Evolutionary conservation across 177 flowering plant species (phyloP).

Genomic region (Vitis hybrid): DNA sequence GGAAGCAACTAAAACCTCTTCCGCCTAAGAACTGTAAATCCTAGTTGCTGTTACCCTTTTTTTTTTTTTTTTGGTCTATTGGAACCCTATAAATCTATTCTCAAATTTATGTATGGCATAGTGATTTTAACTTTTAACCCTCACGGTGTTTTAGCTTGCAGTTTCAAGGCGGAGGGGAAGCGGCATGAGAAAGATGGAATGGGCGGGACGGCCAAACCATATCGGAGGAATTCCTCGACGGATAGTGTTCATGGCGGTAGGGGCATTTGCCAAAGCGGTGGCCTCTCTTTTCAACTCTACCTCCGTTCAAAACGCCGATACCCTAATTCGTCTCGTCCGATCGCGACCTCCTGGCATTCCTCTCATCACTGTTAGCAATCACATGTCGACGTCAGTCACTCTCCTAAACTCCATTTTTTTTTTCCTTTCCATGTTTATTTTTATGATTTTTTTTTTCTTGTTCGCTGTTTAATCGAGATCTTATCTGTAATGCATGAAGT

Average conservation of each 20-base stretch:
- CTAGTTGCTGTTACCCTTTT: too few species aligned
- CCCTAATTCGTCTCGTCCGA: slow-evolving; percentile 61
- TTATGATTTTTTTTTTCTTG: background rate
- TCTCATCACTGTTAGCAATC: slow-evolving; percentile 90
- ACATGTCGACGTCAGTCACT: slow-evolving; percentile 73
- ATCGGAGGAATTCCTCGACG: slow-evolving; percentile 54
- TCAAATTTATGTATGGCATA: too few species aligned
- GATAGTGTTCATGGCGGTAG: slow-evolving; percentile 47
- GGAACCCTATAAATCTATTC: too few species aligned
- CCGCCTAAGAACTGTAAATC: too few species aligned
- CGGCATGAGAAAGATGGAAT: slow-evolving; percentile 46
- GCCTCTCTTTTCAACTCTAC: slow-evolving; percentile 59
- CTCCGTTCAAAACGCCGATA: slow-evolving; percentile 64
- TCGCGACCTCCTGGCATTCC: slow-evolving; percentile 72
- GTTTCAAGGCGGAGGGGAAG: too few species aligned
- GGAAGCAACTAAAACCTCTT: too few species aligned
- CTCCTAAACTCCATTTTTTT: background rate
- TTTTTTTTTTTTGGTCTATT: too few species aligned
- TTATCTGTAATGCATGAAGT: too few species aligned
- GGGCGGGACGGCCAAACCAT: slow-evolving; percentile 61
- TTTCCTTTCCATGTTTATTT: background rate
- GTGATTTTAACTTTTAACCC: too few species aligned
- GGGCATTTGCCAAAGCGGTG: slow-evolving; percentile 39
- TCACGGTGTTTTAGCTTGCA: too few species aligned
- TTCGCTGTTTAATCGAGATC: background rate